Evolutionary conservation across 164 flowering plant genomes (phyloP).

Genomic region (Stephania japonica): DNA sequence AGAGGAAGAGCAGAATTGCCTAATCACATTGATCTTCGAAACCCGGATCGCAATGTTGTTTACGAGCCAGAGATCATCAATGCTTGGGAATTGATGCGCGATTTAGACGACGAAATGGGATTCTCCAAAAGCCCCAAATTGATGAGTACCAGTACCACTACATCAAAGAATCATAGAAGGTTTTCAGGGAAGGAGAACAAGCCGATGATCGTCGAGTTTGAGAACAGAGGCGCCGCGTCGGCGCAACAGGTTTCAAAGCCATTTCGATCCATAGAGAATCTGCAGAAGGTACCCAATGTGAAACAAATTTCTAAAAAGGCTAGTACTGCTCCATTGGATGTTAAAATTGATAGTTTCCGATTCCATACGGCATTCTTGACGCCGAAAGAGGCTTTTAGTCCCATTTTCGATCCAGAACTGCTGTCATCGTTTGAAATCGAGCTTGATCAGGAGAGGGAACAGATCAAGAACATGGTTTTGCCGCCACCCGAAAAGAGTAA

Average conservation of each 20-base stretch:
- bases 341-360: conserved; percentile 25
- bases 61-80: conserved; percentile 67
- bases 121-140: conserved; percentile 43
- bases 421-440: conserved; percentile 52
- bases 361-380: conserved; percentile 27
- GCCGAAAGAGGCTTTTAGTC: conserved; percentile 42
- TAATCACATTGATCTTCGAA: conserved; percentile 5
- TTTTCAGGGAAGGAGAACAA: conserved; percentile 71
- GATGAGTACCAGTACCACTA: conserved; percentile 26
- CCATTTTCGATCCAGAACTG: conserved; percentile 80
- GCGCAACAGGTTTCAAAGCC: conserved; percentile 33
- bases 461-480: conserved; percentile 54
- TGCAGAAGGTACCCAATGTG: conserved; percentile 30
- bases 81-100: conserved; percentile 85
- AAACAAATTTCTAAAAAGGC: conserved; percentile 12
- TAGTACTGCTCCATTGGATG: conserved; percentile 16
- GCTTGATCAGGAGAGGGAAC: conserved; percentile 47
- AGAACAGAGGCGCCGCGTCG: conserved; percentile 3
- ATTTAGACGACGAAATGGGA: conserved; percentile 56
- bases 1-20: conserved; percentile 14
- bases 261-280: conserved; percentile 25
- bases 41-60: conserved; percentile 11
- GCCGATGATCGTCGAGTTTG: conserved; percentile 13
- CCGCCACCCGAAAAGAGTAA: conserved; percentile 19
- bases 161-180: conserved; percentile 49